Evolutionary conservation across 345 rosid species (phyloP).

Genomic region (Bretschneidera sinensis): DNA sequence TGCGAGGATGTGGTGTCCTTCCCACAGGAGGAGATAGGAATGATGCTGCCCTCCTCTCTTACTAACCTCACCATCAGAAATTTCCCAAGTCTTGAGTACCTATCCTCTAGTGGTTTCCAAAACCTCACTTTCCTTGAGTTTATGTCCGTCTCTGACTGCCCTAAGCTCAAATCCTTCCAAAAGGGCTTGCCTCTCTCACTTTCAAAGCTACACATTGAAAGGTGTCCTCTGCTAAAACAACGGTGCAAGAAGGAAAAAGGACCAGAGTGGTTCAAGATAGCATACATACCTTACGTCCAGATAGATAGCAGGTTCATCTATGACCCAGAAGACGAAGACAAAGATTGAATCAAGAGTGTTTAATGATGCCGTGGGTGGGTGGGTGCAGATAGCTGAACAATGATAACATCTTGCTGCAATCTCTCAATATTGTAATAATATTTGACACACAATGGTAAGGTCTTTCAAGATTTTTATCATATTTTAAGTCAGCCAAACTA

Average conservation of each 20-base stretch:
- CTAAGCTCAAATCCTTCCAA: slow-evolving; percentile 14
- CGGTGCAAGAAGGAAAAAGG: slow-evolving; percentile 16
- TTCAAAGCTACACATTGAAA: slow-evolving; percentile 14
- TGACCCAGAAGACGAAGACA: no score
- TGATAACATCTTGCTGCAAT: no score
- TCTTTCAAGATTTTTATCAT: no score
- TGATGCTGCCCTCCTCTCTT: no score
- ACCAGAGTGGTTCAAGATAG: slow-evolving; percentile 16
- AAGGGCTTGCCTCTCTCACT: slow-evolving; percentile 16
- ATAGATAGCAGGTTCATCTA: background rate
- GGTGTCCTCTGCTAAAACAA: slow-evolving; percentile 13
- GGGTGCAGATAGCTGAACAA: no score
- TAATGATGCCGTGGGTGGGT: background rate
- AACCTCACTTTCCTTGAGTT: slow-evolving; percentile 18
- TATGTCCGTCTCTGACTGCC: slow-evolving; percentile 14
- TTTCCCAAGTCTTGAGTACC: slow-evolving; percentile 2
- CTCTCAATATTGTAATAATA: no score
- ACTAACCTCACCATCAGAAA: background rate
- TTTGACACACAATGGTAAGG: no score
- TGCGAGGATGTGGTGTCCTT: slow-evolving; percentile 1
- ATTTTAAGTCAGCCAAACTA: no score
- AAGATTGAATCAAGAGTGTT: background rate
- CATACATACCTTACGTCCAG: slow-evolving; percentile 20
- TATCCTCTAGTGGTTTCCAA: slow-evolving; percentile 11
- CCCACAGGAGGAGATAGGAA: slow-evolving; percentile 1